These are phyloP conservation scores for Heracleum sosnowskyi DNA, from an alignment of 129 eudicot genomes.

Conservation along the genomic window DNA sequence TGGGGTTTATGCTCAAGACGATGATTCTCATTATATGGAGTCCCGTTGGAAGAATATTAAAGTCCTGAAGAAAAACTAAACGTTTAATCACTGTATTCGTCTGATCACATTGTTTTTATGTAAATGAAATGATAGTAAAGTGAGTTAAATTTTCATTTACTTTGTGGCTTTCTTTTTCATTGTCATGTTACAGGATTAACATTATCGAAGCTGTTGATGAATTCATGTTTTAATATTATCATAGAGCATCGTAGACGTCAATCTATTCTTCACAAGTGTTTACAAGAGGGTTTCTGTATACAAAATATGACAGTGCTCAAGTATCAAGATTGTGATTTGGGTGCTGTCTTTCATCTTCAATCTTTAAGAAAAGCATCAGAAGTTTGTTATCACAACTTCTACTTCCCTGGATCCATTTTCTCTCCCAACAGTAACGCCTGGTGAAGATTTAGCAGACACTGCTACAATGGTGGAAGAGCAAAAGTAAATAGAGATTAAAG, in stretches of 20 bases:
- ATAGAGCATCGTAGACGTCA: too few relatives aligned
- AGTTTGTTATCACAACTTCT: background rate
- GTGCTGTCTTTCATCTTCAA: background rate
- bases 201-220: too few relatives aligned
- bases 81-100: background rate
- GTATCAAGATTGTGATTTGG: conserved; percentile 50
- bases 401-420: conserved; percentile 75
- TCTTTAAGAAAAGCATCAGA: background rate
- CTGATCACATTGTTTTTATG: background rate
- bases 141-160: background rate
- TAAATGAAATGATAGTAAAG: background rate
- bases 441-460: conserved; percentile 35
- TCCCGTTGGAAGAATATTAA: conserved; percentile 32
- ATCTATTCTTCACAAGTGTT: background rate
- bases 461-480: conserved; percentile 18
- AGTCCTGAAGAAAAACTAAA: conserved; percentile 12
- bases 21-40: conserved; percentile 22
- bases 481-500: conserved; percentile 14
- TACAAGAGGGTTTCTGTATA: too few relatives aligned
- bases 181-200: too few relatives aligned
- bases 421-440: conserved; percentile 52
- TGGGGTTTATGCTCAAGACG: conserved; percentile 24
- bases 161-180: too few relatives aligned
- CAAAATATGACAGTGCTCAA: too few relatives aligned
- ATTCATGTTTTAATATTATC: too few relatives aligned